Evolutionary conservation across 78 protist genomes (phyloP), one percentile per base, ranked within the genome.

Genomic region (Andalucia godoyi): DNA sequence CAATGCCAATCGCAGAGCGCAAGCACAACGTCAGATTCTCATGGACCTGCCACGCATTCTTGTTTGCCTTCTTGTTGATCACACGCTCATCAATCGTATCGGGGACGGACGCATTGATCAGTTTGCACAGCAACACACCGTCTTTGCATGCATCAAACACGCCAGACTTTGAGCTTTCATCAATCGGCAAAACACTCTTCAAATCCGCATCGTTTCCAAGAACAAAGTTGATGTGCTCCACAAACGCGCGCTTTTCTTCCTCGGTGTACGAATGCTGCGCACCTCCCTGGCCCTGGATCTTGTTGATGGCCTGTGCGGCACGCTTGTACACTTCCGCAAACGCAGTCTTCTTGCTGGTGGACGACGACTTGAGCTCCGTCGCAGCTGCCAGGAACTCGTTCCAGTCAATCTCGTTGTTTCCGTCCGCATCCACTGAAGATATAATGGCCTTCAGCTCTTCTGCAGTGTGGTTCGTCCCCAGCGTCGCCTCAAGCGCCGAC

Each of bases 21-120:
- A 93, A 64, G 34, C 64, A 46, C 36, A 90, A 80, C 30, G 68
- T 47, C 40, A 64, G 75, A 55, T 90, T 90, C 62, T 81, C 91
- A 17, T 51, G 53, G 62, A 74, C 70, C 49, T 82, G 70, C 80
- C 60, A 80, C 42, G 57, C 33, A 29, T 25, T 43, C 46, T 62
- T 74, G 57, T 77, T 70, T 32, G 2, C 10, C 72, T 64, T 76
- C 70, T 66, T 77, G 90, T 87, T 88, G 74, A 93, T 50, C 30
- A 74, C 91, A 55, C 95, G 92, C 71, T 88, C 94, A 60, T 88
- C 95, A 42, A 90, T 83, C 18, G 93, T 93, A 37, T 74, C 93
- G 37, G 83, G 82, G 17, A 68, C 84, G 40, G 95, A 70, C 33
- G 59, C 47, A 87, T 91, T 90, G 63, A 91, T 76, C 27, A 90